phyloP scores from a whole-genome alignment of 2,329 filamentous ascomycete genomes.

The Chrysoporthe puriensis region DNA sequence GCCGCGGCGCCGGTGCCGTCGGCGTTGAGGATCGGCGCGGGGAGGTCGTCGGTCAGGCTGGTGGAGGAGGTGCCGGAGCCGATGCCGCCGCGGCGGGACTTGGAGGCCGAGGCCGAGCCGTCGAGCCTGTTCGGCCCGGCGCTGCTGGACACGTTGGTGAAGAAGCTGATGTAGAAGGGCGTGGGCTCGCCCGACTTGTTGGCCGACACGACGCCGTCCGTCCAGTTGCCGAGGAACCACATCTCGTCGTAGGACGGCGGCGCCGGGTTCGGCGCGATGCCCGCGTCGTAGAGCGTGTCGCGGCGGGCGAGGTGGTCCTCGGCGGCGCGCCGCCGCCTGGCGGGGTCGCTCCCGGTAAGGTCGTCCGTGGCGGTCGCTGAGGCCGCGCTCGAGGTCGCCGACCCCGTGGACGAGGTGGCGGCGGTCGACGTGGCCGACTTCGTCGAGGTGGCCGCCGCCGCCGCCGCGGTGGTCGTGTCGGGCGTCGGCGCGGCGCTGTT shows the following conservation, averaged over 20 bases:
- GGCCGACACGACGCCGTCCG: slow-evolving; percentile 68
- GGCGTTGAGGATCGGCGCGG: slow-evolving; percentile 61
- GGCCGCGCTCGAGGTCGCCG: slow-evolving; percentile 5
- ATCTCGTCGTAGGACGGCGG: slow-evolving; percentile 71
- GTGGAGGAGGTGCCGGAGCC: slow-evolving; percentile 33
- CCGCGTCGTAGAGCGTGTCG: slow-evolving; percentile 28
- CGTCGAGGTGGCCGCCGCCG: not conserved
- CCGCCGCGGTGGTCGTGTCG: slow-evolving; percentile 21
- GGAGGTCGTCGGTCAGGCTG: slow-evolving; percentile 60
- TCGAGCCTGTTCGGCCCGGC: slow-evolving; percentile 35
- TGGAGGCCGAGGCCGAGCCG: not conserved
- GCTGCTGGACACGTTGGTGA: slow-evolving; percentile 50
- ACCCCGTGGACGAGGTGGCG: not conserved
- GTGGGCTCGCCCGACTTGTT: slow-evolving; percentile 81
- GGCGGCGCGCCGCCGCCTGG: not conserved
- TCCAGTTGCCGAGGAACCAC: slow-evolving; percentile 82
- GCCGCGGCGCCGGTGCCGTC: slow-evolving; percentile 77
- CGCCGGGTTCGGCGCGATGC: slow-evolving; percentile 56
- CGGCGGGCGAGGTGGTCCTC: slow-evolving; percentile 9
- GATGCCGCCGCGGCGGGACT: slow-evolving; percentile 35
- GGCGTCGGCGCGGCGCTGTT: slow-evolving; percentile 39
- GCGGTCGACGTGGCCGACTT: not conserved
- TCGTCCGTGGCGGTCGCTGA: slow-evolving; percentile 13
- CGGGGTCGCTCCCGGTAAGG: slow-evolving; percentile 4
- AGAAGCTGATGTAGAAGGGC: slow-evolving; percentile 82